Evolutionary conservation across 179 eudicot genomes (phyloP).

Genomic region (Corrigiola litoralis): DNA sequence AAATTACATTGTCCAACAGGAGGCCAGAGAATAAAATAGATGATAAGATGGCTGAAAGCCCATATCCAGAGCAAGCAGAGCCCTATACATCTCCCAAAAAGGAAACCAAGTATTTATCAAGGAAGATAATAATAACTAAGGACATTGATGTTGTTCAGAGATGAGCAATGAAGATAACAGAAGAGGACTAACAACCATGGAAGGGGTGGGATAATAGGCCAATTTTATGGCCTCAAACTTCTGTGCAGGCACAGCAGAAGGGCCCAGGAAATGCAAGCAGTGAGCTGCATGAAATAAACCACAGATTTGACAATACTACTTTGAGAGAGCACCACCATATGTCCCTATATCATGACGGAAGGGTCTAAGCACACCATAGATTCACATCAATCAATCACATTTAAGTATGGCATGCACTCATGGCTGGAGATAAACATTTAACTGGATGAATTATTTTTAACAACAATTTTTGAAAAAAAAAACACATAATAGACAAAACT

Average conservation of each 20-base stretch:
- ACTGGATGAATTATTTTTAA: too few species aligned
- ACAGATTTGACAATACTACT: too few species aligned
- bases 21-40: neutral
- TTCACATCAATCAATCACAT: too few species aligned
- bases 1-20: neutral
- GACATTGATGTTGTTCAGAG: neutral
- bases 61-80: neutral
- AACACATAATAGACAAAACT: neutral
- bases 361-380: too few species aligned
- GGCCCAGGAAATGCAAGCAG: neutral
- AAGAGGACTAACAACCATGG: neutral
- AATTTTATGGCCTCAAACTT: neutral
- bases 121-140: neutral
- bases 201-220: neutral
- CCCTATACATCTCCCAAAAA: neutral
- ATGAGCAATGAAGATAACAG: neutral
- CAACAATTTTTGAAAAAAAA: neutral
- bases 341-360: too few species aligned
- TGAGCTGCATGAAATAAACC: too few species aligned
- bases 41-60: neutral
- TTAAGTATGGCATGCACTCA: too few species aligned
- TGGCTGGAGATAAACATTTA: too few species aligned
- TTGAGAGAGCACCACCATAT: too few species aligned
- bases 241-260: neutral
- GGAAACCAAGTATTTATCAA: neutral